Percentiles rank a stretch among this genome's conserved stretches.
These are phyloP conservation scores for Zizania palustris DNA, from an alignment of 202 grass and related monocot species.

Conservation along the genomic window DNA sequence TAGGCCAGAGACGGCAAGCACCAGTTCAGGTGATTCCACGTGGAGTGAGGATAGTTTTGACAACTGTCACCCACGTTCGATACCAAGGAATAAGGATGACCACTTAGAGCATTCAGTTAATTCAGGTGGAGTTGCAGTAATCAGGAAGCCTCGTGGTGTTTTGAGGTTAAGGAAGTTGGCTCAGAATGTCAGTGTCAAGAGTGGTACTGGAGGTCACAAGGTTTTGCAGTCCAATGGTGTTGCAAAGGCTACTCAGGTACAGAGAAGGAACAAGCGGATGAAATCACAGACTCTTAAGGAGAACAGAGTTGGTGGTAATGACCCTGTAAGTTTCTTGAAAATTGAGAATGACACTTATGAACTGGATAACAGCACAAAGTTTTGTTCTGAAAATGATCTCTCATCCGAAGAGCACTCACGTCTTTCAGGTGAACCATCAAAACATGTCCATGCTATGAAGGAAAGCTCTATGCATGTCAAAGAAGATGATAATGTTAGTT, in stretches of 20 bases:
- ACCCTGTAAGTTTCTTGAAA: constrained; percentile 49
- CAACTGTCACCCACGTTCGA: constrained; percentile 19
- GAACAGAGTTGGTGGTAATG: constrained; percentile 53
- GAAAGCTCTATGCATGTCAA: constrained; percentile 35
- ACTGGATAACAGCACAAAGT: constrained; percentile 32
- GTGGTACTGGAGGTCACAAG: constrained; percentile 31
- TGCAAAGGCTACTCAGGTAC: constrained; percentile 38
- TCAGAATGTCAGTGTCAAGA: constrained; percentile 34
- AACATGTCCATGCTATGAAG: constrained; percentile 39
- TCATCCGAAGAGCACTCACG: constrained; percentile 28
- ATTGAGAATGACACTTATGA: constrained; percentile 43
- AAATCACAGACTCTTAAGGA: constrained; percentile 47
- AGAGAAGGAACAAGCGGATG: constrained; percentile 47
- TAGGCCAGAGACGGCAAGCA: constrained; percentile 41
- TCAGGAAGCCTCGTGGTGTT: constrained; percentile 51
- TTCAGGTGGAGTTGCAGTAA: constrained; percentile 39
- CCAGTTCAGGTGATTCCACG: constrained; percentile 54
- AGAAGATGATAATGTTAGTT: constrained; percentile 59
- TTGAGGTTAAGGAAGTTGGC: constrained; percentile 53
- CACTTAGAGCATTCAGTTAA: constrained; percentile 45
- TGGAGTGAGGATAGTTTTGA: constrained; percentile 52
- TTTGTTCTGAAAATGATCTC: constrained; percentile 42
- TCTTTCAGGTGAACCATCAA: constrained; percentile 48
- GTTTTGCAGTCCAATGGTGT: constrained; percentile 46
- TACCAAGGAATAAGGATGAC: constrained; percentile 40